Evolutionary conservation across 768 basidiomycete species (phyloP).

Genomic region (Cubamyces sp.): DNA sequence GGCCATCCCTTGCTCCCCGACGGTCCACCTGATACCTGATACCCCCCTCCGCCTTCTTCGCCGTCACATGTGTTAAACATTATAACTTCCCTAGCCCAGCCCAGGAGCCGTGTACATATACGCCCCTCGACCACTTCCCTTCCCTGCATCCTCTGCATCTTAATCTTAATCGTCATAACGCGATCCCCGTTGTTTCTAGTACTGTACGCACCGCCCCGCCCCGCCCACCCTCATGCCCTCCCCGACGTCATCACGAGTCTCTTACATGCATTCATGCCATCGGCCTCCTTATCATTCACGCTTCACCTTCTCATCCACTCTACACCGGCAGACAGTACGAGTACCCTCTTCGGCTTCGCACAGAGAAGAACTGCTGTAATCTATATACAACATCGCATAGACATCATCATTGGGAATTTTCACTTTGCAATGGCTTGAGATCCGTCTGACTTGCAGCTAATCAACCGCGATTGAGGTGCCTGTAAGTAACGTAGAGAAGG

Average conservation of each 20-base stretch:
- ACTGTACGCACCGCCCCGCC: neutral
- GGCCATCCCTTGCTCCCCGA: neutral
- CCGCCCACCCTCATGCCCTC: neutral
- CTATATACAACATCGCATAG: constrained; percentile 10
- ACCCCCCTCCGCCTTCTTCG: too few species aligned
- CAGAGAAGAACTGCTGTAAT: constrained; percentile 14
- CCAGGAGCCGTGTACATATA: constrained; percentile 5
- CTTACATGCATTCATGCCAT: neutral
- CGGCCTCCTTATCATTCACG: neutral
- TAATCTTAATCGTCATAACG: constrained; percentile 18
- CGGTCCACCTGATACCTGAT: neutral
- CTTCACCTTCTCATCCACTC: neutral
- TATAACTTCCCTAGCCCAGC: neutral
- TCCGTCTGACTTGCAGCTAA: too few species aligned
- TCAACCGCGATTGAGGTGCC: too few species aligned
- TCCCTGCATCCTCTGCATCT: neutral
- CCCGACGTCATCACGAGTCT: neutral
- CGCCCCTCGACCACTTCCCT: constrained; percentile 1
- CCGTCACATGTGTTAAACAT: neutral
- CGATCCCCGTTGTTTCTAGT: neutral
- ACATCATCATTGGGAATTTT: constrained; percentile 4
- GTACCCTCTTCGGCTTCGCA: neutral
- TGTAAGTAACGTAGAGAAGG: too few species aligned
- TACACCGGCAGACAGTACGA: too few species aligned
- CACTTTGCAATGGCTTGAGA: neutral